Conservation (phyloP, 257 asterid species). For the Perilla frutescens region DNA sequence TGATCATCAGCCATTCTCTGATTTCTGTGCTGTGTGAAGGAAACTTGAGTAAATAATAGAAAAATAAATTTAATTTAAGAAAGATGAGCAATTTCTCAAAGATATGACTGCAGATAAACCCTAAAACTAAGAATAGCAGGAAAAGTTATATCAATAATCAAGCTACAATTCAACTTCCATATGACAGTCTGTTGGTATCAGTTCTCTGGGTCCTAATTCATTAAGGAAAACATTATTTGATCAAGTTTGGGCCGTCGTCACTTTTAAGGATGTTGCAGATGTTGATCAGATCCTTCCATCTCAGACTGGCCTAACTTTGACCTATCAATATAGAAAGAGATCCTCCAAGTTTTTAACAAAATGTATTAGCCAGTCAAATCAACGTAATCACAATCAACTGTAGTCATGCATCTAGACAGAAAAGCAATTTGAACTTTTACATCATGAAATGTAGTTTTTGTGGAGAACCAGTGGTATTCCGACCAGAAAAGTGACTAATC, state of each 20-base stretch:
- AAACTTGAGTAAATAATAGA: slow-evolving; percentile 49
- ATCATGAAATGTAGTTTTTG: background rate
- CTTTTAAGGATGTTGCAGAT: slow-evolving; percentile 1
- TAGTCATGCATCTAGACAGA: background rate
- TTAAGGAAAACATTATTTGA: slow-evolving; percentile 7
- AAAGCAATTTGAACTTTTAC: slow-evolving; percentile 2
- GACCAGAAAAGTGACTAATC: background rate
- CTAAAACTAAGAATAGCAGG: slow-evolving; percentile 3
- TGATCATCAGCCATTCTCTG: slow-evolving; percentile 99
- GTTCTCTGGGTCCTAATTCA: slow-evolving; percentile 3
- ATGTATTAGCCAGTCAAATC: background rate
- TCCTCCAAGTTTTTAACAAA: background rate
- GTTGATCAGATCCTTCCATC: background rate
- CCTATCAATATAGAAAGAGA: background rate
- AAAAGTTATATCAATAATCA: too few relatives aligned
- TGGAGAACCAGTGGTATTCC: background rate
- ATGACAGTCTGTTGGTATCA: background rate
- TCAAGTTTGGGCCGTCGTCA: background rate
- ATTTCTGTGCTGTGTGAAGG: slow-evolving; percentile 75
- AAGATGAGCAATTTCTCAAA: slow-evolving; percentile 22
- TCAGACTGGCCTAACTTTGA: background rate
- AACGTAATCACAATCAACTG: background rate
- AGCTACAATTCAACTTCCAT: background rate
- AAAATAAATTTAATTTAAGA: slow-evolving; percentile 24
- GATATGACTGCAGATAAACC: slow-evolving; percentile 10